Percentiles rank a stretch among this genome's conserved stretches.
phyloP scores from a whole-genome alignment of 108 stramenopile species.

The Nitzschia putrida region DNA sequence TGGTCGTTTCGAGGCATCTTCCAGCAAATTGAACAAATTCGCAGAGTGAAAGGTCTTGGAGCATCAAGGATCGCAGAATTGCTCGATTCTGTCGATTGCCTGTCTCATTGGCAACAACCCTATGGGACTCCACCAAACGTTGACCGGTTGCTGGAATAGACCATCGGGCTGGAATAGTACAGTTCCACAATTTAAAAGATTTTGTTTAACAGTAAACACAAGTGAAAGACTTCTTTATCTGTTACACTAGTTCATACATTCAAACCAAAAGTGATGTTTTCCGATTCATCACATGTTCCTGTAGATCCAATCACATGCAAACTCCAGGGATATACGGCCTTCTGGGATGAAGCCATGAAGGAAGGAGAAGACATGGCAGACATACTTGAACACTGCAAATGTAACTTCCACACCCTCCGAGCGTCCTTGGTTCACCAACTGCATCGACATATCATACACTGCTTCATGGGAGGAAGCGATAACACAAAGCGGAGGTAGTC shows the following conservation, averaged over 20 bases:
- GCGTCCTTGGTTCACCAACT: constrained; percentile 56
- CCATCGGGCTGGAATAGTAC: too few relatives aligned
- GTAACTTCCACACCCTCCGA: constrained; percentile 59
- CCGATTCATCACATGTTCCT: constrained; percentile 5
- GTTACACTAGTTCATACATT: background rate
- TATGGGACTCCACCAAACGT: too few relatives aligned
- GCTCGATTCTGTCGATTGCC: background rate
- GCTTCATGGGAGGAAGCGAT: constrained; percentile 78
- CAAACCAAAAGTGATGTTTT: background rate
- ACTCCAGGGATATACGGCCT: constrained; percentile 60
- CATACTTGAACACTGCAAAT: constrained; percentile 73
- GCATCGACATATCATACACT: constrained; percentile 71
- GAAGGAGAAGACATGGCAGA: constrained; percentile 81
- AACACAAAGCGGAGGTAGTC: constrained; percentile 74
- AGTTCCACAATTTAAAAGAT: too few relatives aligned
- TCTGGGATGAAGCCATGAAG: constrained; percentile 68
- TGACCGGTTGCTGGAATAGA: too few relatives aligned
- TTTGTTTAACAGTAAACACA: too few relatives aligned
- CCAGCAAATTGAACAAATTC: constrained; percentile 65
- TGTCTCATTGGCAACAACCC: background rate
- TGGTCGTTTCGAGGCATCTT: constrained; percentile 68
- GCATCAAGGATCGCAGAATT: background rate
- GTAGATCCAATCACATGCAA: constrained; percentile 69
- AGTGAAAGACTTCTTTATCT: too few relatives aligned
- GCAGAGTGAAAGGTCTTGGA: background rate